Percentiles rank a stretch among this genome's conserved stretches.
phyloP scores from a whole-genome alignment of 805 yeast genomes.

The Saturnispora besseyi region DNA sequence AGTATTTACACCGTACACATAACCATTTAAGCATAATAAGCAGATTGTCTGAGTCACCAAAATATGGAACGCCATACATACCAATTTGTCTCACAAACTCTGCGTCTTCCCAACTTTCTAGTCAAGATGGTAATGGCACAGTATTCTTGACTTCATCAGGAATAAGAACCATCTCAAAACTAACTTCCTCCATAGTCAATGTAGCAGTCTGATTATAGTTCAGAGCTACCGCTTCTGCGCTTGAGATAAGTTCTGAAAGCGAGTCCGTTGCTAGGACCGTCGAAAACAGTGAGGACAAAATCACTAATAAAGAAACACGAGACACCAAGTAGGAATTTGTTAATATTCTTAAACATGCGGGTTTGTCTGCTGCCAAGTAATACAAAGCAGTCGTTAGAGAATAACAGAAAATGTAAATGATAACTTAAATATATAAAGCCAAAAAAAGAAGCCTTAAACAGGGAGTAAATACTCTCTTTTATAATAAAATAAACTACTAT shows the following conservation, averaged over 20 bases:
- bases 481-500: no score
- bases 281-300: neutral
- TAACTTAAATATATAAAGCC: no score
- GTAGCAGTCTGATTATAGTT: neutral
- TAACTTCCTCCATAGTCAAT: neutral
- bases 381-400: neutral
- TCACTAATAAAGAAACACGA: neutral
- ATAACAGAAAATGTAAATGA: no score
- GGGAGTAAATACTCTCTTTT: no score
- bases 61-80: neutral
- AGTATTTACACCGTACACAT: no score
- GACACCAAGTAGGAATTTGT: neutral
- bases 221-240: neutral
- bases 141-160: neutral
- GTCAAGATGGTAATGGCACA: neutral
- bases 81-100: neutral
- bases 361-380: neutral
- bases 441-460: no score
- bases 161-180: neutral
- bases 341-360: neutral
- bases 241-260: neutral
- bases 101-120: neutral
- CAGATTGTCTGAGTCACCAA: neutral
- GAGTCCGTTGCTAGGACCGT: neutral
- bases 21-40: no score